Percentiles rank a stretch among this genome's conserved stretches.
Evolutionary conservation across 176 grass and related monocot species (phyloP).

Genomic region (bread wheat (Triticum aestivum)): DNA sequence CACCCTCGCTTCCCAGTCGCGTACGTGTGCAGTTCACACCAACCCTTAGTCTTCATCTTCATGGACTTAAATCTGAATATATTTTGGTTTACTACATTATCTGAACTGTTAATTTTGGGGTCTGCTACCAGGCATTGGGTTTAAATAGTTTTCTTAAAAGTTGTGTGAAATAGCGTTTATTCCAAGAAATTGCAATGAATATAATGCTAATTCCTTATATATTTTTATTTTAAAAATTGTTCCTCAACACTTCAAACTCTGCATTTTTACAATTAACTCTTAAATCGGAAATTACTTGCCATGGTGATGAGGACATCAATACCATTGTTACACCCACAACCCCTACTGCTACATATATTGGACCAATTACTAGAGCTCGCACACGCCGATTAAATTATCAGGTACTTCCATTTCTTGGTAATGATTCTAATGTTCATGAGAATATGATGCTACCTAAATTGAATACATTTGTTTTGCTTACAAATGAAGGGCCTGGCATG

Average conservation of each 20-base stretch:
- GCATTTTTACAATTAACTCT: background rate
- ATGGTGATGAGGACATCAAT: background rate
- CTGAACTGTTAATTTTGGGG: conserved; percentile 9
- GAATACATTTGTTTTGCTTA: too few relatives aligned
- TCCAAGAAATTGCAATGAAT: background rate
- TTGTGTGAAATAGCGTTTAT: background rate
- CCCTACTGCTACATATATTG: too few relatives aligned
- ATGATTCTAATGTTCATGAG: too few relatives aligned
- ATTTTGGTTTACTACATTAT: background rate
- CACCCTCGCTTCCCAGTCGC: too few relatives aligned
- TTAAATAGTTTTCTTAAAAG: background rate
- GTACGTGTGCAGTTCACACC: too few relatives aligned
- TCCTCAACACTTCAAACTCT: background rate
- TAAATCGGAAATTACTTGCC: background rate
- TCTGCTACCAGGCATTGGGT: background rate
- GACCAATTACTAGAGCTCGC: too few relatives aligned
- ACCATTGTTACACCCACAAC: too few relatives aligned
- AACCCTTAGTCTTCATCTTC: conserved; percentile 20
- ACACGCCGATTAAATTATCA: too few relatives aligned
- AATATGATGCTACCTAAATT: too few relatives aligned
- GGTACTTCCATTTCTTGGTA: too few relatives aligned
- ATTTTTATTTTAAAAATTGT: background rate
- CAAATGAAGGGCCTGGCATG: too few relatives aligned
- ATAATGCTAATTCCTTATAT: background rate
- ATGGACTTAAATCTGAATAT: background rate